phyloP scores from a whole-genome alignment of 2,329 filamentous ascomycete species.

The Fusarium algeriense region DNA sequence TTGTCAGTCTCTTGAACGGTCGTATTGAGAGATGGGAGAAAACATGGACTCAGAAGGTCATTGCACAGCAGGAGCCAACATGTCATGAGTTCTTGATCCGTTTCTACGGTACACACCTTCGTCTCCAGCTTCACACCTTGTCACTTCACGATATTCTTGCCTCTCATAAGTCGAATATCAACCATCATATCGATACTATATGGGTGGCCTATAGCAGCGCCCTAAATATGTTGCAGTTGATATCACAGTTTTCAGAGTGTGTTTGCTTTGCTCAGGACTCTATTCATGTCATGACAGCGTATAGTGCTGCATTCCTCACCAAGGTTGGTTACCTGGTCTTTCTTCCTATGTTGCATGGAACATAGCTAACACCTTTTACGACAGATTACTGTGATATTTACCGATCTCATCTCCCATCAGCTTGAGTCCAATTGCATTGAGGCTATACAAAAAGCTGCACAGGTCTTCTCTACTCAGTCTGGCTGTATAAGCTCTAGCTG shows the following conservation, averaged over 20 bases:
- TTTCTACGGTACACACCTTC: not conserved
- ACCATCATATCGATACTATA: not conserved
- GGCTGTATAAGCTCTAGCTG: not conserved
- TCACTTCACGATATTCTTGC: not conserved
- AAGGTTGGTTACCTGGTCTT: not conserved
- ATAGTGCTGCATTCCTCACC: not conserved
- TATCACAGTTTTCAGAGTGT: not conserved
- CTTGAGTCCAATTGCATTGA: not conserved
- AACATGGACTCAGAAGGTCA: not conserved
- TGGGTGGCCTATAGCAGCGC: not conserved
- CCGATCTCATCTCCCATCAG: not conserved
- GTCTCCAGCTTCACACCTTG: not conserved
- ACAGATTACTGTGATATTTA: not conserved
- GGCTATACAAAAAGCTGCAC: not conserved
- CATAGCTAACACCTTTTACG: fast-evolving
- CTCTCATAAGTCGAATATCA: not conserved
- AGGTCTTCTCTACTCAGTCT: not conserved
- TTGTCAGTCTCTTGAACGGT: not conserved
- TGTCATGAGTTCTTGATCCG: not conserved
- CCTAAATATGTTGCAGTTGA: not conserved
- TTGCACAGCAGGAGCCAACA: not conserved
- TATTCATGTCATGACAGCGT: not conserved
- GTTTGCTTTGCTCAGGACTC: not conserved
- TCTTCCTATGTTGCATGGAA: fast-evolving
- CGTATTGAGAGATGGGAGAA: not conserved